These are phyloP conservation scores for Suillus clintonianus DNA, from an alignment of 768 basidiomycete species.

Conservation along the genomic window DNA sequence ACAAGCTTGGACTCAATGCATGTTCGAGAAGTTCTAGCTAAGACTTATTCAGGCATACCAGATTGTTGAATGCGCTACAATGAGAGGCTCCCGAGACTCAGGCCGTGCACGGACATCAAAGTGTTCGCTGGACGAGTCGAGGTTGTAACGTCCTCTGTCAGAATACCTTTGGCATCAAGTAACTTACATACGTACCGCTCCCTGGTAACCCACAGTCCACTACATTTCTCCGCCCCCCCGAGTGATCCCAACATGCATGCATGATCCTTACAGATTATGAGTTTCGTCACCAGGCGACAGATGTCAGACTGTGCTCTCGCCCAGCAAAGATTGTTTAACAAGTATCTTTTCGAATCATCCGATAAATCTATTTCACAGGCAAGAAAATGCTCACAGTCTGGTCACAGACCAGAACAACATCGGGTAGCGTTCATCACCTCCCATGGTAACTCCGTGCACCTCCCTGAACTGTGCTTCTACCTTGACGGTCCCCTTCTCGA, in stretches of 20 bases:
- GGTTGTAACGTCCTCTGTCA: not conserved
- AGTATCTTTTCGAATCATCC: not conserved
- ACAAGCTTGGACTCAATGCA: not conserved
- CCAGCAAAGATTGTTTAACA: not conserved
- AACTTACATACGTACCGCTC: not conserved
- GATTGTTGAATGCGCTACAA: not conserved
- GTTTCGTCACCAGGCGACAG: not conserved
- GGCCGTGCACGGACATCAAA: not conserved
- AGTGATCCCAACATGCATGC: not conserved
- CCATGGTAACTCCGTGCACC: not conserved
- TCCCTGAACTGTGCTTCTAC: conserved; percentile 12
- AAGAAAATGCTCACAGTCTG: not conserved
- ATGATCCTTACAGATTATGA: not conserved
- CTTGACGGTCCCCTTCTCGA: conserved; percentile 35
- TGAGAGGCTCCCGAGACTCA: too few species aligned
- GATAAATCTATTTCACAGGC: not conserved
- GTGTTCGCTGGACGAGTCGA: not conserved
- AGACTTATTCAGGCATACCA: not conserved
- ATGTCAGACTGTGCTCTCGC: not conserved
- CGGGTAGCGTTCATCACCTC: not conserved
- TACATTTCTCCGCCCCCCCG: not conserved
- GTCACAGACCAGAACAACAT: not conserved
- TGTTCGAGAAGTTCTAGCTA: not conserved
- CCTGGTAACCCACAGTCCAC: not conserved
- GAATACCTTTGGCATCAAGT: not conserved